Conservation (phyloP, 31 red algal species). For the Asparagopsis taxiformis region DNA sequence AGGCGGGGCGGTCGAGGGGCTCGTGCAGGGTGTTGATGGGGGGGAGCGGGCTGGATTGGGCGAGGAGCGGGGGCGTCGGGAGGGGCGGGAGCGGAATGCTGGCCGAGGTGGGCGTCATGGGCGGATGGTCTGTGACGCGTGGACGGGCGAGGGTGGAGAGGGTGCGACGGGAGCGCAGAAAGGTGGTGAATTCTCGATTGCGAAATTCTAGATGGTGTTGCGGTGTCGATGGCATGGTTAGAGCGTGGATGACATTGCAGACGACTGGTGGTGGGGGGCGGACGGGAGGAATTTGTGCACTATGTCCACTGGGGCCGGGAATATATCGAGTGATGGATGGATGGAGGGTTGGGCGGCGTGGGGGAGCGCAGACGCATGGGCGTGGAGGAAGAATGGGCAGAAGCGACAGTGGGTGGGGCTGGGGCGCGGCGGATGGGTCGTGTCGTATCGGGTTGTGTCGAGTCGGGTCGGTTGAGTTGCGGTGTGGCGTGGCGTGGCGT, state of each 20-base stretch:
- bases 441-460: background rate
- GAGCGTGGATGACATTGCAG: no score
- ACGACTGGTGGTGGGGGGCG: no score
- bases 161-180: slow-evolving; percentile 12
- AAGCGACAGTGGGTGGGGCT: background rate
- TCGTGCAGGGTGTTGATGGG: no score
- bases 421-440: slow-evolving; percentile 2
- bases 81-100: slow-evolving; percentile 4
- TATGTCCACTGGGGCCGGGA: no score
- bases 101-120: background rate
- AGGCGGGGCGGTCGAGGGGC: no score
- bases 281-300: no score
- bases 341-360: background rate
- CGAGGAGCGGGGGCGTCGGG: background rate
- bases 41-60: background rate
- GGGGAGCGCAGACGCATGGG: background rate
- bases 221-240: no score
- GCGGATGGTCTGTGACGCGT: background rate
- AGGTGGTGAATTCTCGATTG: slow-evolving; percentile 30
- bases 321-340: background rate
- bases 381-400: background rate
- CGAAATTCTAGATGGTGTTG: slow-evolving; percentile 26
- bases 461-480: background rate
- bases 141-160: slow-evolving; percentile 1
- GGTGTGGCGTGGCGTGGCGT: no score